Evolutionary conservation across 2,329 filamentous ascomycete species (phyloP).

Genomic region (Cordyceps sp.): DNA sequence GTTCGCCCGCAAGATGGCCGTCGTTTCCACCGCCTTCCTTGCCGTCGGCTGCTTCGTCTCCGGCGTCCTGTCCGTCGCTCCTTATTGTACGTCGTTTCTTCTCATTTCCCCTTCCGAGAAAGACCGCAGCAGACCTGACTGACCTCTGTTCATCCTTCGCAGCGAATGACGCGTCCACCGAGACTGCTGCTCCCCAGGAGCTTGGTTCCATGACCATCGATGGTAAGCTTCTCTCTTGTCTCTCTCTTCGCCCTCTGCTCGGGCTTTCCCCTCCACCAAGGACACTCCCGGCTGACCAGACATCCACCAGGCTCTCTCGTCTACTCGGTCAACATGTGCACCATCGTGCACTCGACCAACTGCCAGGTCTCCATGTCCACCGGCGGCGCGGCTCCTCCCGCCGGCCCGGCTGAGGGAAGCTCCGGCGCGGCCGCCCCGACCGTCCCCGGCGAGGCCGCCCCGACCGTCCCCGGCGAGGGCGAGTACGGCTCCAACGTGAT

Average conservation of each 20-base stretch:
- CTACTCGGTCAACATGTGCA: slow-evolving; percentile 20
- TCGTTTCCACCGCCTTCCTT: slow-evolving; percentile 8
- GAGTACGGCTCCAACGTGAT: too few species aligned
- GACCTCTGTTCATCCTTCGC: background rate
- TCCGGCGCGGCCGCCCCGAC: background rate
- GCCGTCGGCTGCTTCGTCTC: slow-evolving; percentile 7
- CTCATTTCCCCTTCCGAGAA: background rate
- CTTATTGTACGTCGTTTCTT: slow-evolving; percentile 2
- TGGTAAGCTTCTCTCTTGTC: slow-evolving; percentile 10
- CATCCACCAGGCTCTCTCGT: slow-evolving; percentile 12
- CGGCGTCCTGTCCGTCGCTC: slow-evolving; percentile 5
- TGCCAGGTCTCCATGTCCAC: slow-evolving; percentile 15
- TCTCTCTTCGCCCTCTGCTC: too few species aligned
- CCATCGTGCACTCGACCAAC: slow-evolving; percentile 15
- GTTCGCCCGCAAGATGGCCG: slow-evolving; percentile 12
- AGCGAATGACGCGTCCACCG: slow-evolving; percentile 14
- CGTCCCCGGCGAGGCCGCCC: slow-evolving; percentile 1
- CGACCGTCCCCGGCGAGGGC: slow-evolving; percentile 3
- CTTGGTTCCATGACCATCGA: slow-evolving; percentile 14
- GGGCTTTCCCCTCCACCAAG: background rate
- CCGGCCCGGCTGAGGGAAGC: background rate
- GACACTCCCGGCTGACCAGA: background rate
- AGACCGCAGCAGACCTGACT: background rate
- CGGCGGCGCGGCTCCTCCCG: slow-evolving; percentile 3
- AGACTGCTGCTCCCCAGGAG: slow-evolving; percentile 13